phyloP scores from a whole-genome alignment of 768 basidiomycete species.

The Sporobolomyces phaffii region DNA sequence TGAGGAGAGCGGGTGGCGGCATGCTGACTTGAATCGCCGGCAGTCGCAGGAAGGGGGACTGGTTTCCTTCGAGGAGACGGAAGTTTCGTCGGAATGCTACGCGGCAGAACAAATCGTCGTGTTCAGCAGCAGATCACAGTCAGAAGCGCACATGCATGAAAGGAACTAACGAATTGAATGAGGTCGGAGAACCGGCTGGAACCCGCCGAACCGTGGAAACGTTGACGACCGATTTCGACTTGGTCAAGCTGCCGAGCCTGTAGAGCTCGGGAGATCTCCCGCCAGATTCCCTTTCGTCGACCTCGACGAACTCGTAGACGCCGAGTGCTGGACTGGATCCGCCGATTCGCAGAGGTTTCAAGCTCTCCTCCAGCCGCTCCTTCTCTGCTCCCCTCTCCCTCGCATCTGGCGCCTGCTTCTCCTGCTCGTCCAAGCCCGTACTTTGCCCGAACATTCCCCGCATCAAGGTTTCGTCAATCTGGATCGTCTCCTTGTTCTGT shows the following conservation, averaged over 20 bases:
- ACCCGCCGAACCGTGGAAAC: neutral
- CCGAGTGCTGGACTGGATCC: neutral
- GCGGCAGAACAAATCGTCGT: neutral
- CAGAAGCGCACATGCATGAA: neutral
- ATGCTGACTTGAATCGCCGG: no score
- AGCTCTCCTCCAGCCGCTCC: neutral
- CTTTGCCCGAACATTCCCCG: slow-evolving; percentile 11
- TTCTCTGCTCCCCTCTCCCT: neutral
- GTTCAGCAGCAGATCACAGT: no score
- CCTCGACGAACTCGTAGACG: slow-evolving; percentile 14
- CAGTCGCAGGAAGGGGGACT: neutral
- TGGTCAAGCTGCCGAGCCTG: neutral
- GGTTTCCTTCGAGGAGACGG: slow-evolving; percentile 12
- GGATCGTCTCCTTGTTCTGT: slow-evolving; percentile 8
- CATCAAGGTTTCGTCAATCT: slow-evolving; percentile 9
- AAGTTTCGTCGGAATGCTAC: neutral
- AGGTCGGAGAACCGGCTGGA: neutral
- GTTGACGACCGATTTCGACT: neutral
- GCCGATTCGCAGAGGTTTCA: neutral
- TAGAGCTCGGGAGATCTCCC: neutral
- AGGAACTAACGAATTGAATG: neutral
- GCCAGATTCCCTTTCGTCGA: slow-evolving; percentile 9
- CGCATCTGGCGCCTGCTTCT: neutral
- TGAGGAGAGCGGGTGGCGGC: no score
- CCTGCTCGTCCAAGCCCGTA: neutral